Percentiles rank a stretch among this genome's conserved stretches.
Evolutionary conservation across 2,329 filamentous ascomycete genomes (phyloP).

Genomic region (Penicillium expansum): DNA sequence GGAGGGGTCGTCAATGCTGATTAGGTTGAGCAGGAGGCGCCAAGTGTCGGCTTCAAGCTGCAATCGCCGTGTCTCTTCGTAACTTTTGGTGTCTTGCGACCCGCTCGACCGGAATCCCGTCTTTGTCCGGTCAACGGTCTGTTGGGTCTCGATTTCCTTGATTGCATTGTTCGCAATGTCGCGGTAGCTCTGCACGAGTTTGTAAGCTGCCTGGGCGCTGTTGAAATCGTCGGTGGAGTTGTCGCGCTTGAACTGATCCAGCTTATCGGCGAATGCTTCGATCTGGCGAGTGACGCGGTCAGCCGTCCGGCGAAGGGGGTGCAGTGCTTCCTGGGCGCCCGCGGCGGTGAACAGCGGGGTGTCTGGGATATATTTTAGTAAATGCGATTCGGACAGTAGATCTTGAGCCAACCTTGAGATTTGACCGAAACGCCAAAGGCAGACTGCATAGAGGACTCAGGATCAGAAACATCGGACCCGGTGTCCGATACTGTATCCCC

Average conservation of each 20-base stretch:
- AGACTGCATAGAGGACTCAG: slow-evolving; percentile 18
- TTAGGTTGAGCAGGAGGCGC: slow-evolving; percentile 74
- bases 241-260: slow-evolving; percentile 70
- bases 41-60: slow-evolving; percentile 86
- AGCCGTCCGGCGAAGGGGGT: slow-evolving; percentile 62
- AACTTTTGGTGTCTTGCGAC: slow-evolving; percentile 25
- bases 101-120: slow-evolving; percentile 29
- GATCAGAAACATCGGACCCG: slow-evolving; percentile 30
- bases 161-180: slow-evolving; percentile 53
- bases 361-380: slow-evolving; percentile 17
- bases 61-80: slow-evolving; percentile 55
- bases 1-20: slow-evolving; percentile 65
- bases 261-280: slow-evolving; percentile 76
- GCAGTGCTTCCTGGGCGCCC: slow-evolving; percentile 52
- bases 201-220: slow-evolving; percentile 62
- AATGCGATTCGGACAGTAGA: not conserved
- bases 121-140: slow-evolving; percentile 41
- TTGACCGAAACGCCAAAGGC: slow-evolving; percentile 11
- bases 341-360: slow-evolving; percentile 45
- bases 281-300: slow-evolving; percentile 75
- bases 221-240: slow-evolving; percentile 52
- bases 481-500: slow-evolving; percentile 29
- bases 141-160: slow-evolving; percentile 44
- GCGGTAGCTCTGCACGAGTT: slow-evolving; percentile 64
- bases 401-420: slow-evolving; percentile 14